Evolutionary conservation across 2,329 filamentous ascomycete species (phyloP), one percentile per base, ranked within the genome.

Genomic region (Exophiala sp.): DNA sequence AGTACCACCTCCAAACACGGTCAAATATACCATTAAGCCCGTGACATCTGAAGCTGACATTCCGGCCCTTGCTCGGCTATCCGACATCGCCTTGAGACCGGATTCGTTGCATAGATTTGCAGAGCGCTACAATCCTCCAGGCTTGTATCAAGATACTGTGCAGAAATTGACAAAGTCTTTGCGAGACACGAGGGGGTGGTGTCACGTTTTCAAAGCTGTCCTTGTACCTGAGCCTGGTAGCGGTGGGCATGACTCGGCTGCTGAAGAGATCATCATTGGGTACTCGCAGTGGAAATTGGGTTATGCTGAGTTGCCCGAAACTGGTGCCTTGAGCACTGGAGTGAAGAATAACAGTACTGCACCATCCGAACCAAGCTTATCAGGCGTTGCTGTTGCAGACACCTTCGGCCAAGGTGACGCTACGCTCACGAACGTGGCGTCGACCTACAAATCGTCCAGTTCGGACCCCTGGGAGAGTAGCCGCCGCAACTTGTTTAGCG

Each of bases 121-220:
- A 10, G 42, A 18, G 7, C 54, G 53, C 7, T 60, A 56, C 47
- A 24, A 21, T 33, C 36, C 32, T 4, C 40, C 35, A 21, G 50
- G 32, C 36, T 33, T 59, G 8, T 56, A 55, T 43, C 47, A 57
- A n/a, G 35, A 44, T 18, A 54, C 52, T 4, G 20, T 52, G 2
- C 20, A 52, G 9, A 55, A 52, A 35, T 29, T 62, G 35, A 60
- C 49, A 40, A 47, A 49, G 7, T 46, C 57, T 5, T n/a, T 62
- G 12, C 52, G 44, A 10, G 41, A 57, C 32, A 29, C 43, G 11
- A 50, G 34, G 9, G 46, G 29, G 5, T 36, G 38, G 14, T 52
- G 43, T 34, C 32, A 20, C 33, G 6, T 59, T 5, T 54, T 62
- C 55, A 62, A 62, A 38, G 58, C 57, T 6, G 55, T 62, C 8